Evolutionary conservation across 768 basidiomycete species (phyloP).

Genomic region (Melanogaster broomeanus): DNA sequence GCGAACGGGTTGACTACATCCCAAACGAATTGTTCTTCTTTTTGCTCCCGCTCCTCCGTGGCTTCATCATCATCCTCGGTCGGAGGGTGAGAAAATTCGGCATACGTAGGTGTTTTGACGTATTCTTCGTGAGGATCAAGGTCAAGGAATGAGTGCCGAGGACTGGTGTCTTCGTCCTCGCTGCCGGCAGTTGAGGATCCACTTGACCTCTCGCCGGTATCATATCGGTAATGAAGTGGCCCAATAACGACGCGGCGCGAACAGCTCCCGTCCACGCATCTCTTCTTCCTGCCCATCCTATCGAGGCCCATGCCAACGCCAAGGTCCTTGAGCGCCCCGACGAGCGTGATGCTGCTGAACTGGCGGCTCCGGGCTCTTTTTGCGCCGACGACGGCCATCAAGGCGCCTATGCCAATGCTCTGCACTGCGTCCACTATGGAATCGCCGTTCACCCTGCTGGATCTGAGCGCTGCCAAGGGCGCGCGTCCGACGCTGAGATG

Average conservation of each 20-base stretch:
- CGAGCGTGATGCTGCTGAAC: conserved; percentile 3
- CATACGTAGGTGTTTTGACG: not conserved
- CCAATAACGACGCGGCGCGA: conserved; percentile 1
- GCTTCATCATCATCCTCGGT: not conserved
- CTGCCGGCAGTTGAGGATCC: not conserved
- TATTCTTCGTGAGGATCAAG: not conserved
- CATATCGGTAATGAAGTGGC: not conserved
- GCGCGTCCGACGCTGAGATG: not conserved
- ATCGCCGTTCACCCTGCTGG: not conserved
- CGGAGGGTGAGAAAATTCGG: not conserved
- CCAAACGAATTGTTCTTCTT: conserved; percentile 13
- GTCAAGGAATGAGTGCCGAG: not conserved
- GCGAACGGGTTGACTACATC: conserved; percentile 15
- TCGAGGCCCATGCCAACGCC: conserved; percentile 2
- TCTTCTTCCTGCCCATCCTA: conserved; percentile 3
- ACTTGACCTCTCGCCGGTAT: not conserved
- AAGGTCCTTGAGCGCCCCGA: conserved; percentile 5
- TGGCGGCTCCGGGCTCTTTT: conserved; percentile 5
- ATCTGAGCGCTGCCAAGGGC: not conserved
- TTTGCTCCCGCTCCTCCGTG: not conserved
- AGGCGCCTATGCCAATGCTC: not conserved
- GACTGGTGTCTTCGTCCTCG: not conserved
- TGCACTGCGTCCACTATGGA: not conserved
- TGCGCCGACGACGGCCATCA: conserved; percentile 10
- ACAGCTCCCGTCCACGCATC: not conserved